Percentiles rank a stretch among this genome's conserved stretches.
Conservation (phyloP, 495 filamentous ascomycete species). For the Corynascus novoguineensis region DNA sequence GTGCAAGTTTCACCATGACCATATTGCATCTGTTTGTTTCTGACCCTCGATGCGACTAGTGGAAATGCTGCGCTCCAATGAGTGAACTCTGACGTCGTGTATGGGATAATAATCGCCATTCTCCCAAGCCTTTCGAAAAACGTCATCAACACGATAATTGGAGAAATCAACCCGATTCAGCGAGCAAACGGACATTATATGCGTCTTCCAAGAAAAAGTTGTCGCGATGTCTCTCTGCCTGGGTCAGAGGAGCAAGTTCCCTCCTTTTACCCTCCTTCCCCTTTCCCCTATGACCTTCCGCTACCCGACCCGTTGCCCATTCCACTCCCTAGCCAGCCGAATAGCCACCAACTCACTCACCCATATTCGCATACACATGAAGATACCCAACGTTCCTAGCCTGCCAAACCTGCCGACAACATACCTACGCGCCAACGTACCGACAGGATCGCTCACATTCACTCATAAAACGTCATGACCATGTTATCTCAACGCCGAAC, state of each 20-base stretch:
- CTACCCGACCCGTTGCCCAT: not conserved
- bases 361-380: not conserved
- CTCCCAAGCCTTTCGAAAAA: no score
- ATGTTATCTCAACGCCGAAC: not conserved
- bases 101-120: no score
- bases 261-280: not conserved
- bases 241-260: not conserved
- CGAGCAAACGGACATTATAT: constrained; percentile 9
- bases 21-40: no score
- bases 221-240: constrained; percentile 5
- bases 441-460: not conserved
- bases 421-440: not conserved
- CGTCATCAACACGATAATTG: no score
- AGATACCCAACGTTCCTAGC: not conserved
- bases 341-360: not conserved
- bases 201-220: not conserved
- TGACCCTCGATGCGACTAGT: no score
- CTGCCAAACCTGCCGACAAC: not conserved
- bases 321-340: not conserved
- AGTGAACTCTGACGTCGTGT: no score
- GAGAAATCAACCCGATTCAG: not conserved
- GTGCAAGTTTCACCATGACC: no score
- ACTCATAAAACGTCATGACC: constrained; percentile 7
- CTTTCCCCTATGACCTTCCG: not conserved
- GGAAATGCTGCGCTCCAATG: no score